Evolutionary conservation across 257 asterid species (phyloP).

Genomic region (Nicotiana tomentosiformis): DNA sequence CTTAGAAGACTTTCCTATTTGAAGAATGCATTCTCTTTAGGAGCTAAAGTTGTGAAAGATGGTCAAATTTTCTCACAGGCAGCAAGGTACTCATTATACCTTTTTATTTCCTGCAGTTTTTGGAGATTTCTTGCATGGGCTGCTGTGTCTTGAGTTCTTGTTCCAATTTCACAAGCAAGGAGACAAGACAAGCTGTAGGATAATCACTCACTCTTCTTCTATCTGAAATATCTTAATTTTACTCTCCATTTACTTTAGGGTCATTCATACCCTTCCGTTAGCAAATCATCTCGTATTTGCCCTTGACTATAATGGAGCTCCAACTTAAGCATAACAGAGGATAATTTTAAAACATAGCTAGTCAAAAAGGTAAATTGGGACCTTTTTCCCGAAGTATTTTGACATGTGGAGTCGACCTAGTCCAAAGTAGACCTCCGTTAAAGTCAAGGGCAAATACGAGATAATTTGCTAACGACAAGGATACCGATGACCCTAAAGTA

Average conservation of each 20-base stretch:
- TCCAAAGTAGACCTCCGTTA: neutral
- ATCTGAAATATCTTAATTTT: neutral
- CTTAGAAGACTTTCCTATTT: slow-evolving; percentile 72
- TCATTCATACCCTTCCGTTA: neutral
- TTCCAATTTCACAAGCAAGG: neutral
- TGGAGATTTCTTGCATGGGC: neutral
- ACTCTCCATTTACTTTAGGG: neutral
- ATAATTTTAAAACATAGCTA: no score
- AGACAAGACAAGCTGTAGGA: neutral
- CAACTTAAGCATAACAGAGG: neutral
- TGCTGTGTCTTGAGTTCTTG: neutral
- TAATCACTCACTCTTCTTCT: neutral
- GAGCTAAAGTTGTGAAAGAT: slow-evolving; percentile 19
- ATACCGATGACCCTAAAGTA: neutral
- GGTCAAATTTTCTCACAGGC: slow-evolving; percentile 23
- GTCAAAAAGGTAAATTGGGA: neutral
- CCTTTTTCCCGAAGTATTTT: neutral
- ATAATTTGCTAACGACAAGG: neutral
- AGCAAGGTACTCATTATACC: slow-evolving; percentile 37
- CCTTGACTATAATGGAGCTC: neutral
- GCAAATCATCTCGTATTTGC: neutral
- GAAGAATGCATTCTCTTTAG: slow-evolving; percentile 33
- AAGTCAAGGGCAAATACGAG: neutral
- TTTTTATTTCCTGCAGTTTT: neutral
- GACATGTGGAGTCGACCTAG: neutral